phyloP scores from a whole-genome alignment of 441 rosid genomes.

The Capsella rubella region DNA sequence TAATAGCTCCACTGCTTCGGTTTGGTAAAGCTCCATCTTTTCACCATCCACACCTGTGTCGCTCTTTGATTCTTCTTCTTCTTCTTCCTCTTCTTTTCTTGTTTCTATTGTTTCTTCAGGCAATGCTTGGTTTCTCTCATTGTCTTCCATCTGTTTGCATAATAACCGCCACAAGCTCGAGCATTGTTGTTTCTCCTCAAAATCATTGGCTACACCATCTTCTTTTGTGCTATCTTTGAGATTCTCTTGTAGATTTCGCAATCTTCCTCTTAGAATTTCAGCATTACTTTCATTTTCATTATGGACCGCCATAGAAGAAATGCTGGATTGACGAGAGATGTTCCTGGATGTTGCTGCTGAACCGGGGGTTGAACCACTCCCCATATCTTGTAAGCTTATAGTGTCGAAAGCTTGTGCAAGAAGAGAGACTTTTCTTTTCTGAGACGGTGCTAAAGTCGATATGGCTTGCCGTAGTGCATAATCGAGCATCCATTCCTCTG shows the following conservation, averaged over 20 bases:
- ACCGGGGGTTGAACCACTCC: slow-evolving; percentile 42
- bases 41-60: slow-evolving; percentile 37
- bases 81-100: slow-evolving; percentile 35
- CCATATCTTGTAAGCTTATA: slow-evolving; percentile 53
- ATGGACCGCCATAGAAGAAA: slow-evolving; percentile 24
- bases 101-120: slow-evolving; percentile 42
- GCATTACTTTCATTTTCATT: slow-evolving; percentile 39
- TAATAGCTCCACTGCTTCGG: slow-evolving; percentile 79
- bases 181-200: slow-evolving; percentile 64
- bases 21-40: slow-evolving; percentile 52
- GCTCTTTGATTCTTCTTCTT: slow-evolving; percentile 38
- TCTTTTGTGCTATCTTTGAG: slow-evolving; percentile 40
- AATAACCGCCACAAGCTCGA: slow-evolving; percentile 73
- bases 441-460: slow-evolving; percentile 77
- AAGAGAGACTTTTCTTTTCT: slow-evolving; percentile 76
- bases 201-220: slow-evolving; percentile 42
- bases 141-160: slow-evolving; percentile 78
- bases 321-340: slow-evolving; percentile 46
- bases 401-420: slow-evolving; percentile 95
- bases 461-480: slow-evolving; percentile 78
- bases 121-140: slow-evolving; percentile 46
- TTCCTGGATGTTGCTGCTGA: slow-evolving; percentile 41
- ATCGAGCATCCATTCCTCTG: slow-evolving; percentile 98
- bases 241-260: slow-evolving; percentile 44
- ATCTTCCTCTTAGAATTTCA: slow-evolving; percentile 29